Conservation (phyloP, 192 early-diverging fungal genomes). For the Phycomyces nitens region DNA sequence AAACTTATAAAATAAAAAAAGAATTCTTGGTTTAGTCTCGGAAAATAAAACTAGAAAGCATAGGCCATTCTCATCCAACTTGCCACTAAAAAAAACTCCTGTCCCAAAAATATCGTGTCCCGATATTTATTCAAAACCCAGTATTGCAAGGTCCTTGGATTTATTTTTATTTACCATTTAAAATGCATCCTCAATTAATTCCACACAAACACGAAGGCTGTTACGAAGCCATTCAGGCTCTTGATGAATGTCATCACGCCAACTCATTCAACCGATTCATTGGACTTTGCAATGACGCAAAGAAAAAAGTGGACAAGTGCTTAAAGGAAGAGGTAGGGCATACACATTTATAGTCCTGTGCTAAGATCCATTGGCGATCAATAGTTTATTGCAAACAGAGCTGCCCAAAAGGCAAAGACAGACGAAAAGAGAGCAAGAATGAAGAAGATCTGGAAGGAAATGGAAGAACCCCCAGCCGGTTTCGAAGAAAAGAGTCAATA, state of each 20-base stretch:
- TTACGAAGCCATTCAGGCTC: constrained; percentile 47
- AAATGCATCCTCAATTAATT: constrained; percentile 41
- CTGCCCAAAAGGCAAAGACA: constrained; percentile 40
- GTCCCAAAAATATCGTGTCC: too few species aligned
- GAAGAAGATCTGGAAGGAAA: constrained; percentile 51
- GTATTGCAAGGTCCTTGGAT: neutral
- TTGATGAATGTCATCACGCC: constrained; percentile 49
- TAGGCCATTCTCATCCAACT: too few species aligned
- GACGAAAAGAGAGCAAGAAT: constrained; percentile 42
- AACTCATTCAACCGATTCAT: constrained; percentile 48
- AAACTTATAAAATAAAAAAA: too few species aligned
- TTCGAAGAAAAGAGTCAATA: constrained; percentile 12
- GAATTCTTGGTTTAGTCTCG: too few species aligned
- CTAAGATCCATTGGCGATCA: neutral
- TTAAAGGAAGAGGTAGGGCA: constrained; percentile 48
- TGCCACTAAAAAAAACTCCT: too few species aligned
- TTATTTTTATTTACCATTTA: neutral
- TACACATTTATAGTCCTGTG: neutral
- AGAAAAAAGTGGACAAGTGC: constrained; percentile 48
- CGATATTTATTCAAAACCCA: too few species aligned
- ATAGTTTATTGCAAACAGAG: constrained; percentile 47
- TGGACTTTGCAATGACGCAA: constrained; percentile 50
- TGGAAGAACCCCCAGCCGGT: constrained; percentile 42
- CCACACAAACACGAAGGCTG: constrained; percentile 43
- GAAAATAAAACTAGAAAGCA: too few species aligned